Base-by-base conservation (phyloP, 225 moss, liverwort and hornwort species). In the Antitrichia curtipendula region DNA sequence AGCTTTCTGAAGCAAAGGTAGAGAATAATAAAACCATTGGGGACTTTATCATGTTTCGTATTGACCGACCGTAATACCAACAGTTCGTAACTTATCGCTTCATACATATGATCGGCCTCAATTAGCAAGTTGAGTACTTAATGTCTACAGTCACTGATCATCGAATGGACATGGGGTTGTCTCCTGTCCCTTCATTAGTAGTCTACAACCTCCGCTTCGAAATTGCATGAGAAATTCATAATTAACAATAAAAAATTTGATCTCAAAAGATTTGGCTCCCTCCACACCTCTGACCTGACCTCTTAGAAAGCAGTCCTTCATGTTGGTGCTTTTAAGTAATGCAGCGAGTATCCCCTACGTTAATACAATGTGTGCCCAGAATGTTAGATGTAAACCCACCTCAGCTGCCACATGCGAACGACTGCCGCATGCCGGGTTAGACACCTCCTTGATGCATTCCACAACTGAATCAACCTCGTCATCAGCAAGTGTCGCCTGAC, bases 361-460 rank as follows among this genome's bases (percentile, higher is more conserved):
- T 28, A 57, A 31, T 58, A 82, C 8, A 1, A 70, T 60, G 54
- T 69, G 53, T 29, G 72, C 17, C 27, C 34, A 69, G 13, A 69
- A 54, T 53, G 43, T 73, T 25, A 60, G 23, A 85, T 38, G 72
- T 28, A 64, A 86, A 71, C 86, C 68, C 43, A 93, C 91, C 91
- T 90, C 91, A 36, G 78, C 74, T 83, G 83, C 86, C 25, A 83
- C 77, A n/a, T n/a, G n/a, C n/a, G n/a, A n/a, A n/a, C n/a, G n/a
- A n/a, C n/a, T n/a, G n/a, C n/a, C n/a, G n/a, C n/a, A n/a, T n/a
- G 81, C 86, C 50, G 83, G 52, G 64, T 81, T 88, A 15, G 82
- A 82, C 65, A 94, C 91, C 77, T 90, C 90, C 84, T 86, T 88
- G 63, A 89, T 89, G 62, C 87, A 89, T 60, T 92, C 91, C 54